Percentiles rank a stretch among this genome's conserved stretches.
phyloP scores from a whole-genome alignment of 2,329 filamentous ascomycete genomes.

The Helminthosporium solani region DNA sequence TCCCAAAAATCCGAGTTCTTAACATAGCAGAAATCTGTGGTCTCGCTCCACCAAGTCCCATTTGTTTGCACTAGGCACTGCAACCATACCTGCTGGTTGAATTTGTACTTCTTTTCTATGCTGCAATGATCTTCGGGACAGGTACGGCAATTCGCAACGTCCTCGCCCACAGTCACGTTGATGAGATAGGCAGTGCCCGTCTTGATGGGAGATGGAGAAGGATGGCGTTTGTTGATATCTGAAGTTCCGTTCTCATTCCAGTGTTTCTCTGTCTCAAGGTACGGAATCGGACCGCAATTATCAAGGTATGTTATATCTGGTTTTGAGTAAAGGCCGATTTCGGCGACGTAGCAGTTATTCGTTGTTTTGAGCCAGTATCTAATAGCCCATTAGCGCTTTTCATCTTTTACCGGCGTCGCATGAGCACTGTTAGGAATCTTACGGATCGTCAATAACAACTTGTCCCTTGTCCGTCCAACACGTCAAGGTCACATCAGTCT shows the following conservation, averaged over 20 bases:
- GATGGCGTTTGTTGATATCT: background rate
- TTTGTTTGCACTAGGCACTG: slow-evolving; percentile 23
- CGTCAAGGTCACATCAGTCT: slow-evolving; percentile 30
- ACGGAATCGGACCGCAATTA: slow-evolving; percentile 30
- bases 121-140: slow-evolving; percentile 19
- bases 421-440: slow-evolving; percentile 1
- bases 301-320: slow-evolving; percentile 28
- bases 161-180: slow-evolving; percentile 33
- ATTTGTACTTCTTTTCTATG: slow-evolving; percentile 18
- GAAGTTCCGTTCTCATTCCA: slow-evolving; percentile 24
- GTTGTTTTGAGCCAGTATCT: slow-evolving; percentile 34
- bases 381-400: background rate
- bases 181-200: slow-evolving; percentile 22
- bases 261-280: slow-evolving; percentile 23
- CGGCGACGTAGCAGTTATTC: slow-evolving; percentile 35
- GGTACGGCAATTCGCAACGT: slow-evolving; percentile 26
- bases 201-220: slow-evolving; percentile 8
- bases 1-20: slow-evolving; percentile 30
- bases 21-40: slow-evolving; percentile 35
- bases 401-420: background rate
- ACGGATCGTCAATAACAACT: slow-evolving; percentile 31
- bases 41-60: slow-evolving; percentile 27
- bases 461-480: slow-evolving; percentile 30
- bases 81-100: slow-evolving; percentile 27
- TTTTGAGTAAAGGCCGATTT: slow-evolving; percentile 24